A percentile compares a stretch with the other conserved stretches of the same genome.
Evolutionary conservation across 2,329 filamentous ascomycete species (phyloP).

Genomic region (Trichophyton schoenleinii): DNA sequence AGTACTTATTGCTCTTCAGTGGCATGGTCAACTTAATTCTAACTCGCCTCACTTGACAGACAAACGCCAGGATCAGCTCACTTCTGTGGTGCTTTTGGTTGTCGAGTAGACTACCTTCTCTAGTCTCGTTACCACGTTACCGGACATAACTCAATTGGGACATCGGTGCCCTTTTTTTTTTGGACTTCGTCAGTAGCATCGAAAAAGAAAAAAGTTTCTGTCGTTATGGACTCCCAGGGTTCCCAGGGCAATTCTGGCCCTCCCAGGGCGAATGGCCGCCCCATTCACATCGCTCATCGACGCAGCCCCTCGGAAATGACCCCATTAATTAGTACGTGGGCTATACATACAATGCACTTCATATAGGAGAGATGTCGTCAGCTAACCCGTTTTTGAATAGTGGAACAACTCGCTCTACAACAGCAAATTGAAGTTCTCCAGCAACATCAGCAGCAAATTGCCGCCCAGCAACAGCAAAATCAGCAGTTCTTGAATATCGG

Average conservation of each 20-base stretch:
- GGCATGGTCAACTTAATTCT: background rate
- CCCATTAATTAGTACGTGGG: conserved; percentile 77
- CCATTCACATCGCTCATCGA: conserved; percentile 85
- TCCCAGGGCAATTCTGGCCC: conserved; percentile 30
- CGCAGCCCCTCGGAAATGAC: conserved; percentile 88
- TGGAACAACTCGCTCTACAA: conserved; percentile 89
- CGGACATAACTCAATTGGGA: background rate
- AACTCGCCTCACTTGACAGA: background rate
- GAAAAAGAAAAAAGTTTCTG: background rate
- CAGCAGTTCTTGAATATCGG: conserved; percentile 93
- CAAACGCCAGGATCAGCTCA: background rate
- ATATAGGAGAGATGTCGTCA: background rate
- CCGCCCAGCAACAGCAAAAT: conserved; percentile 56
- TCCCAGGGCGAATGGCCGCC: conserved; percentile 62
- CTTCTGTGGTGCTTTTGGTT: background rate
- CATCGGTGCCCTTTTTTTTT: background rate
- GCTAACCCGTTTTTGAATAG: conserved; percentile 33
- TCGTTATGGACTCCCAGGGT: background rate
- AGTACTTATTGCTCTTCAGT: background rate
- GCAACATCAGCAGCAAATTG: conserved; percentile 95
- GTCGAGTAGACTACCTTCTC: background rate
- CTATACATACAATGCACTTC: conserved; percentile 21
- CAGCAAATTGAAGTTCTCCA: conserved; percentile 91
- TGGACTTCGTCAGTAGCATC: background rate
- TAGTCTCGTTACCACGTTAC: background rate